A percentile compares a stretch with the other conserved stretches of the same genome.
Evolutionary conservation across 2,329 filamentous ascomycete species (phyloP).

Genomic region (Teratosphaeria gauchensis): DNA sequence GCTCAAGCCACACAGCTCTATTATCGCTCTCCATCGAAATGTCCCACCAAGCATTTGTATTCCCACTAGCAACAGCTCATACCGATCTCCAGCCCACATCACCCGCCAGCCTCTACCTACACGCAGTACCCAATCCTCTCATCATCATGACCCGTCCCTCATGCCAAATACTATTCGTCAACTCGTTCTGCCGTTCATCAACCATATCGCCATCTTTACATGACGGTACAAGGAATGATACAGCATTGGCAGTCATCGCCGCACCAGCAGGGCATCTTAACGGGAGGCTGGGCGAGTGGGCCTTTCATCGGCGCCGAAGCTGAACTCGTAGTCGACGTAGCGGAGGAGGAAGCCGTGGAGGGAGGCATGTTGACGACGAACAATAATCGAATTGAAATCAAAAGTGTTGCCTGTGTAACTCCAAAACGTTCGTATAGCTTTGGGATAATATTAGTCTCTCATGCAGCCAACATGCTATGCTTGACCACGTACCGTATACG

Average conservation of each 20-base stretch:
- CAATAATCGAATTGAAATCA: not conserved
- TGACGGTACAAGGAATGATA: constrained; percentile 18
- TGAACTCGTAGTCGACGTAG: constrained; percentile 4
- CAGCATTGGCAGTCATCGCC: constrained; percentile 22
- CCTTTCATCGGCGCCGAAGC: constrained; percentile 11
- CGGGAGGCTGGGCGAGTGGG: constrained; percentile 12
- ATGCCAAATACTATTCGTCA: not conserved
- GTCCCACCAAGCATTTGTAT: not conserved
- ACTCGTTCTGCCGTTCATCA: not conserved
- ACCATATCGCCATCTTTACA: constrained; percentile 6
- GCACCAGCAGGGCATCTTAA: constrained; percentile 27
- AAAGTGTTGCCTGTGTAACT: not conserved
- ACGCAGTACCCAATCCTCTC: not conserved
- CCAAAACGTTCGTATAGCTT: not conserved
- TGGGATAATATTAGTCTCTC: not conserved
- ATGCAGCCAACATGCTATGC: not conserved
- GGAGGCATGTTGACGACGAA: not conserved
- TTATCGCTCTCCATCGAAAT: not conserved
- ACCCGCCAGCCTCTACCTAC: not conserved
- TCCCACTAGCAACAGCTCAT: not conserved
- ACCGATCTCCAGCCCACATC: not conserved
- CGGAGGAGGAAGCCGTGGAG: not conserved
- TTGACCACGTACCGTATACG: not conserved
- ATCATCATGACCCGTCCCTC: not conserved
- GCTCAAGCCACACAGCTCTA: not conserved